These are phyloP conservation scores for Pestalotiopsis sp. DNA, from an alignment of 2,329 filamentous ascomycete genomes.

Conservation along the genomic window DNA sequence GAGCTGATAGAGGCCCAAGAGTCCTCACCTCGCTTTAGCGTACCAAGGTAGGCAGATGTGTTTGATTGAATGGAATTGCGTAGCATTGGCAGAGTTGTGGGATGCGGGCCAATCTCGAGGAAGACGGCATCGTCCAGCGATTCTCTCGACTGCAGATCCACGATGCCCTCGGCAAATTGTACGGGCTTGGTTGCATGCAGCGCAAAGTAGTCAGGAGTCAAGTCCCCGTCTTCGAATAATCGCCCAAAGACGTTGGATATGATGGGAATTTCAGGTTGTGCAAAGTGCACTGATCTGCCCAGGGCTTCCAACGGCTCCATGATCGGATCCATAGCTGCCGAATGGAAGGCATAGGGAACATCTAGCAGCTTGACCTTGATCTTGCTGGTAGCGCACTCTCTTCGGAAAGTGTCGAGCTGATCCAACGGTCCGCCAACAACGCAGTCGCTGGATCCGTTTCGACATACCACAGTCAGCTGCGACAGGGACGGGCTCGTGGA, in stretches of 20 bases:
- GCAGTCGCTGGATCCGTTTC: constrained; percentile 15
- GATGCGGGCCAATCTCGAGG: constrained; percentile 13
- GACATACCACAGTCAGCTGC: constrained; percentile 14
- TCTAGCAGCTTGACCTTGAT: constrained; percentile 13
- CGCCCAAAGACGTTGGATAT: constrained; percentile 16
- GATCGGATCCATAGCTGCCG: constrained; percentile 17
- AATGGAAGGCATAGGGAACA: constrained; percentile 16
- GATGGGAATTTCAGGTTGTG: constrained; percentile 14
- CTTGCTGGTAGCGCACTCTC: constrained; percentile 3
- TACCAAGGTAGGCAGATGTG: constrained; percentile 8
- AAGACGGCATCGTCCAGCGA: background rate
- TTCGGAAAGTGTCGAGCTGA: constrained; percentile 11
- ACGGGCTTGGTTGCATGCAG: constrained; percentile 10
- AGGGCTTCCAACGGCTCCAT: constrained; percentile 7
- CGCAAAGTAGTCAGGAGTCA: constrained; percentile 11
- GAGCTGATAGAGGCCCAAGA: constrained; percentile 11
- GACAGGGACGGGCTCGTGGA: background rate
- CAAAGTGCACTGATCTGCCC: constrained; percentile 6
- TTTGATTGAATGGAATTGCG: constrained; percentile 6
- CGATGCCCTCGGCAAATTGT: constrained; percentile 4
- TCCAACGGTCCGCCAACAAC: constrained; percentile 16
- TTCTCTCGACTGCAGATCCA: background rate
- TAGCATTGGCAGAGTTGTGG: constrained; percentile 12
- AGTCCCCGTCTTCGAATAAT: constrained; percentile 5
- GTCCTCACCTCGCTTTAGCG: constrained; percentile 9